Evolutionary conservation across 169 alveolate genomes (phyloP).

Genomic region (Cryptosporidium ubiquitum): DNA sequence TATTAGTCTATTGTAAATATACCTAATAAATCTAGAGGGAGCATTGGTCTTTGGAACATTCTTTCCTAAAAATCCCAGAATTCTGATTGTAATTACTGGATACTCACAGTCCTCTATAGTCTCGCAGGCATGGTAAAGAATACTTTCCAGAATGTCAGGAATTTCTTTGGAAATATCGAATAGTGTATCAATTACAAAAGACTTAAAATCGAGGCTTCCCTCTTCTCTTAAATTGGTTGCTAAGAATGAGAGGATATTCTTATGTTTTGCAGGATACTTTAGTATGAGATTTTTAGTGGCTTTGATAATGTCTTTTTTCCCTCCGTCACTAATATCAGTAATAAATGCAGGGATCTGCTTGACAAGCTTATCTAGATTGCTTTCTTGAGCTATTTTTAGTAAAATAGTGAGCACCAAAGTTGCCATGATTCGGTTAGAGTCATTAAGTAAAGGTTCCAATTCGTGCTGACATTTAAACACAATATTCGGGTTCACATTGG

Average conservation of each 20-base stretch:
- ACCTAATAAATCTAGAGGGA: slow-evolving; percentile 93
- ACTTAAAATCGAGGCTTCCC: slow-evolving; percentile 88
- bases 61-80: slow-evolving; percentile 90
- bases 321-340: slow-evolving; percentile 87
- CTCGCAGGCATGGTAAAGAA: slow-evolving; percentile 93
- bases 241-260: slow-evolving; percentile 88
- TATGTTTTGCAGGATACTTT: slow-evolving; percentile 91
- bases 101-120: slow-evolving; percentile 98
- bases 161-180: slow-evolving; percentile 86
- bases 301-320: slow-evolving; percentile 90
- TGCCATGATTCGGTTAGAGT: slow-evolving; percentile 91
- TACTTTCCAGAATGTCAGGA: slow-evolving; percentile 86
- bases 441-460: slow-evolving; percentile 90
- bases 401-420: slow-evolving; percentile 95
- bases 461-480: slow-evolving; percentile 86
- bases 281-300: slow-evolving; percentile 92
- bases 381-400: slow-evolving; percentile 94
- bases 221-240: slow-evolving; percentile 92
- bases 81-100: slow-evolving; percentile 87
- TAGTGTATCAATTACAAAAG: slow-evolving; percentile 92
- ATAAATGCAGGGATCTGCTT: slow-evolving; percentile 87
- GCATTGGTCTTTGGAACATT: slow-evolving; percentile 90
- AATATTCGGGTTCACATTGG: slow-evolving; percentile 81
- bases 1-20: slow-evolving; percentile 95
- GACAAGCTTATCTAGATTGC: slow-evolving; percentile 91